phyloP scores from a whole-genome alignment of 257 asterid species.

The Solanum stenotomum region DNA sequence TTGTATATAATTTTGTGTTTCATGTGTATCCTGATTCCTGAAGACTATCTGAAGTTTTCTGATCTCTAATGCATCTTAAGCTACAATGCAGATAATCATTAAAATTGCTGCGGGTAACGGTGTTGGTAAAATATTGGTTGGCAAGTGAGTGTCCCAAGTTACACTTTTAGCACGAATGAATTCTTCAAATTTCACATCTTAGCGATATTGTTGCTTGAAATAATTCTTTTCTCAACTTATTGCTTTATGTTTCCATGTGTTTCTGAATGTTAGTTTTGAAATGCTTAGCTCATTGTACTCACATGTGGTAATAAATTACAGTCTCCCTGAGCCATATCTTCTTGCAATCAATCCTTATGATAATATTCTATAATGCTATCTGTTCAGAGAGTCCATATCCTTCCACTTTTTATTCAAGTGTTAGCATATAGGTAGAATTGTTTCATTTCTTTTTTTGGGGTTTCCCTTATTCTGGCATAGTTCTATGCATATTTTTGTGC shows the following conservation, averaged over 20 bases:
- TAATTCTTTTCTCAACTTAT: background rate
- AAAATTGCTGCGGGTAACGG: slow-evolving; percentile 93
- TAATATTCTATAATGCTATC: background rate
- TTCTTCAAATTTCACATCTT: background rate
- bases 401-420: background rate
- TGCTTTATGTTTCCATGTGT: background rate
- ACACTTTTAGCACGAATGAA: background rate
- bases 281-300: background rate
- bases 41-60: background rate
- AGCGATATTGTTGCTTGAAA: background rate
- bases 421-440: background rate
- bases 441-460: background rate
- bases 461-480: background rate
- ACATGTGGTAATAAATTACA: background rate
- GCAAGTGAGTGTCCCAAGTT: slow-evolving; percentile 47
- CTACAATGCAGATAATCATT: slow-evolving; percentile 64
- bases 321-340: background rate
- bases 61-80: slow-evolving; percentile 15
- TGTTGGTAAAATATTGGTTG: slow-evolving; percentile 83
- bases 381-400: background rate
- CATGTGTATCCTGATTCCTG: background rate
- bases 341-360: background rate
- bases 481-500: background rate
- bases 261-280: background rate
- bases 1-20: background rate